These are phyloP conservation scores for Piedraia hortae DNA, from an alignment of 2,329 filamentous ascomycete genomes.

Conservation along the genomic window DNA sequence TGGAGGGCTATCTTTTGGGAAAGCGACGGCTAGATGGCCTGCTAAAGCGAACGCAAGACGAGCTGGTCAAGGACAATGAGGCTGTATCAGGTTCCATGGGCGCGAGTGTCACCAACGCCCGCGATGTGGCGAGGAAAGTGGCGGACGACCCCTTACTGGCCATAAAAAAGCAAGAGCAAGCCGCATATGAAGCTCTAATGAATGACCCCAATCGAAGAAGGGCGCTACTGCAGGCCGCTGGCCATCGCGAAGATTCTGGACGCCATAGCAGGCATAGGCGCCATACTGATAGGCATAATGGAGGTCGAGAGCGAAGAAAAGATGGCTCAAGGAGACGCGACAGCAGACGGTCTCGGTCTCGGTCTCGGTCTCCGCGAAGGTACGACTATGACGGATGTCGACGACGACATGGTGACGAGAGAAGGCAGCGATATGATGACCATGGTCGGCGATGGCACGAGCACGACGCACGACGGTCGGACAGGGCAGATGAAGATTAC, in stretches of 20 bases:
- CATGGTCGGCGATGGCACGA: no score
- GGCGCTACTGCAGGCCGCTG: slow-evolving; percentile 30
- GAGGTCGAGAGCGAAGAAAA: slow-evolving; percentile 9
- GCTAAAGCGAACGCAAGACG: slow-evolving; percentile 52
- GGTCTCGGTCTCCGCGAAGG: slow-evolving; percentile 3
- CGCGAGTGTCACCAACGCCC: slow-evolving; percentile 36
- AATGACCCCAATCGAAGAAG: slow-evolving; percentile 42
- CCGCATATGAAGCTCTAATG: slow-evolving; percentile 34
- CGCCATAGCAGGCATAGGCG: no score
- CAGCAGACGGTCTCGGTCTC: slow-evolving; percentile 4
- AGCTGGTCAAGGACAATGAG: slow-evolving; percentile 46
- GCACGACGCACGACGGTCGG: no score
- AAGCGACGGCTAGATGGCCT: slow-evolving; percentile 79
- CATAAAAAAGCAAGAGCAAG: slow-evolving; percentile 63
- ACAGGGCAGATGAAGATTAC: no score
- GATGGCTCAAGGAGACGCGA: slow-evolving; percentile 8
- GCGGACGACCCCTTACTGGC: slow-evolving; percentile 74
- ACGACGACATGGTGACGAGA: slow-evolving; percentile 4
- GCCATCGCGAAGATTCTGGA: slow-evolving; percentile 9
- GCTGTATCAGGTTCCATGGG: slow-evolving; percentile 27
- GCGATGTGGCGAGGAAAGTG: slow-evolving; percentile 66
- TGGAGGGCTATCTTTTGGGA: slow-evolving; percentile 75
- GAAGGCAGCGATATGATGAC: no score
- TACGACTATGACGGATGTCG: slow-evolving; percentile 4
- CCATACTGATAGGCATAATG: slow-evolving; percentile 12